Base-by-base conservation (phyloP, 805 yeast genomes). In the Naumovozyma castellii region DNA sequence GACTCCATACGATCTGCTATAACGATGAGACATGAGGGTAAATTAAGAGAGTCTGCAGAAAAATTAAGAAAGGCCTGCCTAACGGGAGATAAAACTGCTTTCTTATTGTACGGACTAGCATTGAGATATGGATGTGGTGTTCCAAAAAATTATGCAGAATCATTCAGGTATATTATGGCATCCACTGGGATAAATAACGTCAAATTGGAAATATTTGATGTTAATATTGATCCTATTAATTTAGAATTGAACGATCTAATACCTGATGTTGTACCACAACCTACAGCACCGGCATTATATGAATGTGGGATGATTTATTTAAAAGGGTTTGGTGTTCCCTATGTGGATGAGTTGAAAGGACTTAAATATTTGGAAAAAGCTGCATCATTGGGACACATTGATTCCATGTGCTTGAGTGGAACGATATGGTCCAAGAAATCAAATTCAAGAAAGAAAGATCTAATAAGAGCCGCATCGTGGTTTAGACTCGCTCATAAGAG, bases 381-480 rank as follows among this genome's bases (percentile, higher is more conserved):
- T 2, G 90, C 78, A 0, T 65, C 78, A 6, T 58, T 78, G 54
- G 92, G 90, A 2, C 75, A 76, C 48, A 66, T 72, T 1, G 82
- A 79, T 43, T 79, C 87, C 0, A 75, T 81, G 78, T 65, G 76
- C 18, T 75, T 77, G 43, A 74, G 84, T 31, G 94, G 90, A 1
- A 63, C 65, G 14, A 59, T 82, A n/a, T 83, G 84, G 80, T 65
- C 75, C 38, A 65, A 68, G 22, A 77, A 75, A 46, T 71, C 80
- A 2, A 51, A 51, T 10, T 70, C 79, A 2, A 68, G 76, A 39
- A 76, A 76, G 58, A 78, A 75, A 49, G 83, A 84, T 53, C 56
- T 69, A 36, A 57, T 61, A 35, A 64, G 72, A 50, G 84, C 90
- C 2, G 83, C 88, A 2, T 75, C 78, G 10, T 80, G 87, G 79